A percentile compares a stretch with the other conserved stretches of the same genome.
These are phyloP conservation scores for Phytopythium ostracodes DNA, from an alignment of 352 stramenopile species.

Conservation along the genomic window DNA sequence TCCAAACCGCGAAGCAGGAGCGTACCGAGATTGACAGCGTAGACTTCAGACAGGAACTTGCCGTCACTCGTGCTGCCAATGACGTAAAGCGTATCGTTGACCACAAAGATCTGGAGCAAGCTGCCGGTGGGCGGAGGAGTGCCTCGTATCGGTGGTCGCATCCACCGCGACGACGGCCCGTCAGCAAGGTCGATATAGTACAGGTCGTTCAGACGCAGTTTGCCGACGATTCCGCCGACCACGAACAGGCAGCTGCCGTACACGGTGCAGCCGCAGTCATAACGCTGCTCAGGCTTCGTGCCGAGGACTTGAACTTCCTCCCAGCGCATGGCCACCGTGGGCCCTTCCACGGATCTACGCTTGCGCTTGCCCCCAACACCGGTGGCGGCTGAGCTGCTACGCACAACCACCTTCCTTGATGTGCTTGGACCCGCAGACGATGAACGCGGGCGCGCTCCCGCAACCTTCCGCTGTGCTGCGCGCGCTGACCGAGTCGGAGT, in stretches of 20 bases:
- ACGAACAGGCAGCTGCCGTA: conserved; percentile 40
- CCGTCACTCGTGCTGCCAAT: conserved; percentile 56
- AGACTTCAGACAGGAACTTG: conserved; percentile 55
- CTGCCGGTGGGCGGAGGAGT: conserved; percentile 32
- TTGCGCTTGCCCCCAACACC: conserved; percentile 14
- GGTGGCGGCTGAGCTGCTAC: neutral
- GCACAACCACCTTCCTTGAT: conserved; percentile 1
- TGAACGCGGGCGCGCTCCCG: neutral
- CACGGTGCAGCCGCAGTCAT: conserved; percentile 50
- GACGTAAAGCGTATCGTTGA: conserved; percentile 41
- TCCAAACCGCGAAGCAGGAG: conserved; percentile 2
- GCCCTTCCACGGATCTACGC: conserved; percentile 25
- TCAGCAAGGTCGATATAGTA: conserved; percentile 34
- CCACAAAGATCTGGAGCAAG: conserved; percentile 51
- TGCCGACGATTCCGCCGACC: conserved; percentile 58
- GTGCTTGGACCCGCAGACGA: conserved; percentile 1
- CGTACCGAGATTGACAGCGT: conserved; percentile 48
- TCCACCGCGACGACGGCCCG: conserved; percentile 23
- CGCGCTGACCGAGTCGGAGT: neutral
- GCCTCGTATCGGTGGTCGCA: conserved; percentile 28
- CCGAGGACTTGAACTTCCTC: conserved; percentile 23
- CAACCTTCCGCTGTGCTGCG: neutral
- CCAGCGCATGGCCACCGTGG: conserved; percentile 31
- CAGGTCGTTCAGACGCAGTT: conserved; percentile 49
- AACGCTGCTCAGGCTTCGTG: conserved; percentile 30